Evolutionary conservation across 2,329 filamentous ascomycete genomes (phyloP), one percentile per base, ranked within the genome.

Genomic region (Parascedosporium putredinis): DNA sequence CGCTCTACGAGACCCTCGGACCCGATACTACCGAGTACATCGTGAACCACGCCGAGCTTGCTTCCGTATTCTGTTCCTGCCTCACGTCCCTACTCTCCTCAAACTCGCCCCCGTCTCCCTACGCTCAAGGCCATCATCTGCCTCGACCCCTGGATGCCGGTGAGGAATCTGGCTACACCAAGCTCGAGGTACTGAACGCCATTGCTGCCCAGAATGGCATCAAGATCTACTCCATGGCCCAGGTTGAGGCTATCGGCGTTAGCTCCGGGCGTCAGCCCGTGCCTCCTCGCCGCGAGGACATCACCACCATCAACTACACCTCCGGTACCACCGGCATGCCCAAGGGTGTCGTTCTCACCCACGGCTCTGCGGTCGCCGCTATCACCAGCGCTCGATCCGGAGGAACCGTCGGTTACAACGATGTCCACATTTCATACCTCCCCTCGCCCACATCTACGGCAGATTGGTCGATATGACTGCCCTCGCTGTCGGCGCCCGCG

Each of bases 391-490:
- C 76, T 46, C 73, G 86, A 52, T 66, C 78, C 33, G 72, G 79
- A 51, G 70, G 69, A 10, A 69, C 72, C 10, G 72, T 79, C 50
- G 56, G 58, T 2, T 59, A 69, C 46, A 66, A 66, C 53, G 86
- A 93, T 56, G 69, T 83, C 3, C 73, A 84, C 56, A 78, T 88
- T 51, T 97, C 91, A 1, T 98, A 97, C 67, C 77, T 98, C 47
- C 93, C 93, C 0, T 71, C 96, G 93, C 93, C 8, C 93, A 98
- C 64, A 97, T 98, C 59, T 96, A 88, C 65, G 86, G 90, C 55
- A 84, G 93, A 50, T 74, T 96, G 56, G 73, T 83, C 36, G 93
- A 98, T 63, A 86, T 94, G 63, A 72, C 74, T 3, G 78, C 80
- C 12, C 72, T 96, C 14, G 79, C 84, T 59, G 75, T 79, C 48